A percentile compares a stretch with the other conserved stretches of the same genome.
phyloP scores from a whole-genome alignment of 2,329 filamentous ascomycete species.

The Colletotrichum musicola region DNA sequence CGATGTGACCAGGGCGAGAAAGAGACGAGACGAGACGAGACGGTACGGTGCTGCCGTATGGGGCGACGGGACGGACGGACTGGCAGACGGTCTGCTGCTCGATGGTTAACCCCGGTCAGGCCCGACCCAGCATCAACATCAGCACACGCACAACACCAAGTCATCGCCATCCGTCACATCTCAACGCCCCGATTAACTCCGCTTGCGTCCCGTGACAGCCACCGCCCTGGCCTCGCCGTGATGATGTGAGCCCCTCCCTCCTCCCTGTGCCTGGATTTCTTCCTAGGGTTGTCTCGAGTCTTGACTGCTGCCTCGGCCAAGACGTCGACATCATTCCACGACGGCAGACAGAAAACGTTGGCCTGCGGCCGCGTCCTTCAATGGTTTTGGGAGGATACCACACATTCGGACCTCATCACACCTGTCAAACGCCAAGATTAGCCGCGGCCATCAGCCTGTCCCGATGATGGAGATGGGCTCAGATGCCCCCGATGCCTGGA shows the following conservation, averaged over 20 bases:
- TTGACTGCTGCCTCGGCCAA: neutral
- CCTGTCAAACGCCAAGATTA: constrained; percentile 6
- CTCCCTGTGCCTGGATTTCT: constrained; percentile 21
- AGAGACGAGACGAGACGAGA: neutral
- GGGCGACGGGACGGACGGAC: neutral
- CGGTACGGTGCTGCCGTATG: neutral
- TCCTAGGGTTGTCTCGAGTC: neutral
- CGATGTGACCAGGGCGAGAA: neutral
- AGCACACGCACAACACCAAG: constrained; percentile 11
- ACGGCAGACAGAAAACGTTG: neutral
- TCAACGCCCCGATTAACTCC: constrained; percentile 16
- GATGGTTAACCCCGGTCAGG: neutral
- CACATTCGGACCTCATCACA: neutral
- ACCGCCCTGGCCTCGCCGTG: neutral
- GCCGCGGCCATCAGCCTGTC: neutral
- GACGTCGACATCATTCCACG: neutral
- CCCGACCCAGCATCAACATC: neutral
- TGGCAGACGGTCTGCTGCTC: neutral
- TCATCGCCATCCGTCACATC: constrained; percentile 23
- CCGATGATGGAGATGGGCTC: neutral
- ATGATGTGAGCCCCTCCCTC: constrained; percentile 15
- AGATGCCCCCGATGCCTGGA: neutral
- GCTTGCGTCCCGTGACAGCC: constrained; percentile 24
- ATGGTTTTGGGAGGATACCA: neutral
- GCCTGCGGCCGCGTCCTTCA: neutral